Evolutionary conservation across 2,329 filamentous ascomycete species (phyloP).

Genomic region (Neonectria sp.): DNA sequence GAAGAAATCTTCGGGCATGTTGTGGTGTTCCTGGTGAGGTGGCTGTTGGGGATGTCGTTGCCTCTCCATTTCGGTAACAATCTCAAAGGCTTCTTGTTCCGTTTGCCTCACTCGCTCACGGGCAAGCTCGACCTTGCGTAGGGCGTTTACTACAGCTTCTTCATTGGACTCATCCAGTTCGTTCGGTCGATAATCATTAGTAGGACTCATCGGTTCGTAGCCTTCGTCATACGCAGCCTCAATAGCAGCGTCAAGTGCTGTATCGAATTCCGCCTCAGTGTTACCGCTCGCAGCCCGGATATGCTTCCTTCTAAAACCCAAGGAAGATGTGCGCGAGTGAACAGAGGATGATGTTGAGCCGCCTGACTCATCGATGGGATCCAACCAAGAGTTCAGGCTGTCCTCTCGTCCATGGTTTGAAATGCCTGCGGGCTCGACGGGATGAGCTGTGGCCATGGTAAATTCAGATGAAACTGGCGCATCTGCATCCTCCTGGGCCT

Average conservation of each 20-base stretch:
- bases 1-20: constrained; percentile 69
- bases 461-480: constrained; percentile 55
- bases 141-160: constrained; percentile 67
- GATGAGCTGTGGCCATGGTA: constrained; percentile 43
- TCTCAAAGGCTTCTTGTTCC: constrained; percentile 73
- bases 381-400: constrained; percentile 91
- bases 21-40: constrained; percentile 41
- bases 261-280: constrained; percentile 93
- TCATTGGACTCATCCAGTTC: constrained; percentile 57
- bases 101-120: constrained; percentile 83
- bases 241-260: constrained; percentile 93
- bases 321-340: constrained; percentile 83
- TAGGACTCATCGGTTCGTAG: constrained; percentile 78
- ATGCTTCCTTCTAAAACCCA: constrained; percentile 78
- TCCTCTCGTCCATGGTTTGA: constrained; percentile 68
- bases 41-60: constrained; percentile 54
- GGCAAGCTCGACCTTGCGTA: constrained; percentile 80
- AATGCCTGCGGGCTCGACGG: constrained; percentile 21
- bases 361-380: constrained; percentile 92
- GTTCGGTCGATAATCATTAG: constrained; percentile 57
- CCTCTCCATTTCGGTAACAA: constrained; percentile 60
- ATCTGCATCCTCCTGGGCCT: constrained; percentile 42
- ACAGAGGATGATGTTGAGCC: constrained; percentile 85
- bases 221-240: constrained; percentile 97
- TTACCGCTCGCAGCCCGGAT: constrained; percentile 78